Percentiles rank a stretch among this genome's conserved stretches.
These are phyloP conservation scores for Monosporascus sp. DNA, from an alignment of 2,329 filamentous ascomycete species.

Conservation along the genomic window DNA sequence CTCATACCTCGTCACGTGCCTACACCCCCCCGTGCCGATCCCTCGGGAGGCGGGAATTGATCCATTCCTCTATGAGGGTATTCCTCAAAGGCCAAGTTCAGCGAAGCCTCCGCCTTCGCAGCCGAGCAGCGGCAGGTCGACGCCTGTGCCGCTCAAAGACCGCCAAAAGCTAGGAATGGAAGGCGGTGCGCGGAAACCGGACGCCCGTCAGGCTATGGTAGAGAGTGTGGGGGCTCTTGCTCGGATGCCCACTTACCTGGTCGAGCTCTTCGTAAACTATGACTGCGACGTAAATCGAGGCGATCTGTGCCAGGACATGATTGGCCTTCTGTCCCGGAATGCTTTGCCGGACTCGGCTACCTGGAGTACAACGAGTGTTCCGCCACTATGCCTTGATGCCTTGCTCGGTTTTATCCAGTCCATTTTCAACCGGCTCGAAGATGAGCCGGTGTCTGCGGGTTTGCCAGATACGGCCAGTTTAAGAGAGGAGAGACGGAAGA, in stretches of 20 bases:
- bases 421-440: constrained; percentile 78
- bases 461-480: constrained; percentile 62
- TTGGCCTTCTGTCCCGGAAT: constrained; percentile 87
- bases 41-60: constrained; percentile 87
- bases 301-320: constrained; percentile 92
- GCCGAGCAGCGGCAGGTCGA: constrained; percentile 72
- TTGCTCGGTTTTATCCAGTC: constrained; percentile 88
- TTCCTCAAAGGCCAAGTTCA: constrained; percentile 84
- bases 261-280: constrained; percentile 95
- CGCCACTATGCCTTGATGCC: constrained; percentile 88
- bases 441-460: constrained; percentile 58
- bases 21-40: constrained; percentile 92
- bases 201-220: constrained; percentile 96
- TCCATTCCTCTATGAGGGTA: constrained; percentile 84
- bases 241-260: constrained; percentile 90
- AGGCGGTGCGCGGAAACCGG: constrained; percentile 84
- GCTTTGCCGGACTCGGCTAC: constrained; percentile 95
- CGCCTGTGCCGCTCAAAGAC: constrained; percentile 87
- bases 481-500: constrained; percentile 68
- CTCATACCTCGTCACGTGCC: constrained; percentile 87
- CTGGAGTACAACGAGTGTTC: constrained; percentile 98
- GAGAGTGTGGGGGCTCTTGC: constrained; percentile 90
- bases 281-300: constrained; percentile 90
- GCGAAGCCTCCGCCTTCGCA: constrained; percentile 74
- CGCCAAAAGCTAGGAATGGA: constrained; percentile 89